Evolutionary conservation across 1,284 basidiomycete species (phyloP), one percentile per base, ranked within the genome.

Genomic region (Xerocomus minutiporus): DNA sequence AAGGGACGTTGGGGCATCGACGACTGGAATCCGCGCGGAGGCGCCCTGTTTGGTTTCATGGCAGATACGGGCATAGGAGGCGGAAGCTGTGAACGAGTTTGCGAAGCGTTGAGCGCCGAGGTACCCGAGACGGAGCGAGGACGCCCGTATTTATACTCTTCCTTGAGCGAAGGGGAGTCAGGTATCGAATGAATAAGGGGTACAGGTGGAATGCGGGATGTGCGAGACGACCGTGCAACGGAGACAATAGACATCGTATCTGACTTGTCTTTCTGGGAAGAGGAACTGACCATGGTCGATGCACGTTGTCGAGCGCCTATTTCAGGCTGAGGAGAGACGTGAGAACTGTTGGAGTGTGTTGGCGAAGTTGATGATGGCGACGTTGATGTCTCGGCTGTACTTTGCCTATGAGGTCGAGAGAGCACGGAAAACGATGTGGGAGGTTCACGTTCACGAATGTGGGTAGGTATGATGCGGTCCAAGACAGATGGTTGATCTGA

Each of bases 351-450:
- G 9, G 43, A 50, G 17, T 44, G 43, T 9, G 26, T 26, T 8
- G 26, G 5, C 26, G 57, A 56, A 11, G 39, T n/a, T 0, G 54
- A 39, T 6, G 65, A 59, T 32, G 54, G 29, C 4, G 57, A 57
- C 1, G 17, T 4, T 5, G 47, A 54, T 4, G 52, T 51, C 13
- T 64, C 69, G 7, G 43, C 41, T 1, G 29, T 58, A 8, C 64
- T 67, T 8, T 62, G 57, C 39, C 63, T 63, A n/a, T 72, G 69
- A 13, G 86, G 84, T 11, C 86, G 73, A 11, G 84, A 86, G 3
- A 82, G 85, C 31, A 88, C 85, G 51, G 79, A 80, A 60, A 88
- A 89, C 9, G 82, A 73, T 2, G 84, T 78, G 1, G 78, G 77
- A 1, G 82, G 79, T 40, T 79, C 73, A 28, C 84, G 79, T 57